These are phyloP conservation scores for Dendrocalamus latiflorus DNA, from an alignment of 202 grass and related monocot species.

Conservation along the genomic window DNA sequence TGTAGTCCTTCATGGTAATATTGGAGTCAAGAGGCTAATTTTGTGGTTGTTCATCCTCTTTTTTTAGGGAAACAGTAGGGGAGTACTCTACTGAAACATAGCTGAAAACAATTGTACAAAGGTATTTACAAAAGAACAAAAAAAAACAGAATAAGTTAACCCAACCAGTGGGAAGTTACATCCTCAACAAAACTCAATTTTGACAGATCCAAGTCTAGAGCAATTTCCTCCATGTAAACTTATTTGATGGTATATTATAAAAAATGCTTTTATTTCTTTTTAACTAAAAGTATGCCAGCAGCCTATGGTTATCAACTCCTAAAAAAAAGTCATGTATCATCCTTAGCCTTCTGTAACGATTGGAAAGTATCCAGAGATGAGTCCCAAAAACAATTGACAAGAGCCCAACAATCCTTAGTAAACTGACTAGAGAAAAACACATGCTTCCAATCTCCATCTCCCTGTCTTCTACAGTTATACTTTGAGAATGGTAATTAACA, in stretches of 20 bases:
- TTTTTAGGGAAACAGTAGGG: slow-evolving; percentile 2
- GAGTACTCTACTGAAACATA: background rate
- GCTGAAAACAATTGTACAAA: background rate
- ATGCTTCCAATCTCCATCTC: background rate
- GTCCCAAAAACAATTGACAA: background rate
- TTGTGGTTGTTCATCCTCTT: background rate
- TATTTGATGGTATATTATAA: background rate
- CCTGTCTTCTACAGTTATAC: background rate
- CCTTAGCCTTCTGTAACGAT: background rate
- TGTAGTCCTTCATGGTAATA: background rate
- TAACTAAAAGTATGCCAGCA: slow-evolving; percentile 3
- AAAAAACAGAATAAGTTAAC: background rate
- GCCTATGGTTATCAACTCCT: background rate
- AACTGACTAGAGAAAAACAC: slow-evolving; percentile 1
- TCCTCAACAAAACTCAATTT: slow-evolving; percentile 7
- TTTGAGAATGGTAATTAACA: slow-evolving; percentile 10
- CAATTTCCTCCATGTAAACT: slow-evolving; percentile 9
- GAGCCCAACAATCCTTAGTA: background rate
- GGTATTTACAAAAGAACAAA: slow-evolving; percentile 1
- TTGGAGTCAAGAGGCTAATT: background rate
- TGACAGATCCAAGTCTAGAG: background rate
- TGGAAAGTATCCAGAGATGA: slow-evolving; percentile 3
- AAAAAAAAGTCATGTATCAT: background rate
- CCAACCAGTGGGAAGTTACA: background rate
- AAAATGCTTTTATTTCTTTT: background rate